Evolutionary conservation across 2,329 filamentous ascomycete genomes (phyloP).

Genomic region (Apiospora aurea): DNA sequence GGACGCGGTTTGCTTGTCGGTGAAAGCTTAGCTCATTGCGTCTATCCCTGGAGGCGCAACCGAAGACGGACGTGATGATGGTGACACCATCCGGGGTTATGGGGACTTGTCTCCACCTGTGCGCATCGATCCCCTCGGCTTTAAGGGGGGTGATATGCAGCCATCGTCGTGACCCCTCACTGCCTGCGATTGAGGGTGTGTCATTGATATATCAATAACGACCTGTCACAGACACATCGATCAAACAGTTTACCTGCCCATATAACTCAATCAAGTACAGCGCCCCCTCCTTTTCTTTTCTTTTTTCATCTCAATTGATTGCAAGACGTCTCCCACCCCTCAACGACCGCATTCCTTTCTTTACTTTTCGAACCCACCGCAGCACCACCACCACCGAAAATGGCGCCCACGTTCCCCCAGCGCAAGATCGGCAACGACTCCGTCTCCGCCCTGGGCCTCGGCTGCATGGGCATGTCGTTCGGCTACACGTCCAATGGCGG

Average conservation of each 20-base stretch:
- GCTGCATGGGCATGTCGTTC: constrained; percentile 53
- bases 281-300: neutral
- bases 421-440: constrained; percentile 48
- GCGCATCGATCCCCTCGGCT: neutral
- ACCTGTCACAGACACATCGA: neutral
- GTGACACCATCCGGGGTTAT: constrained; percentile 16
- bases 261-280: neutral
- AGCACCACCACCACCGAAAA: constrained; percentile 25
- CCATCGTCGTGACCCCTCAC: constrained; percentile 1
- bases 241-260: neutral
- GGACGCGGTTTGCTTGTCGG: neutral
- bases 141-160: neutral
- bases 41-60: no score
- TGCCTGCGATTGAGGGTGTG: neutral
- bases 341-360: neutral
- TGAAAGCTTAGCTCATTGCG: neutral
- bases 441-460: constrained; percentile 54
- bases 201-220: neutral
- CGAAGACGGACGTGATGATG: neutral
- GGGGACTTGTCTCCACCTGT: constrained; percentile 4
- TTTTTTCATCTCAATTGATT: neutral
- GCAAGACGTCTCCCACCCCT: neutral
- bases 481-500: constrained; percentile 41
- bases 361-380: neutral
- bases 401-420: constrained; percentile 43